These are phyloP conservation scores for Fusarium udum DNA, from an alignment of 2,329 filamentous ascomycete species.

Conservation along the genomic window DNA sequence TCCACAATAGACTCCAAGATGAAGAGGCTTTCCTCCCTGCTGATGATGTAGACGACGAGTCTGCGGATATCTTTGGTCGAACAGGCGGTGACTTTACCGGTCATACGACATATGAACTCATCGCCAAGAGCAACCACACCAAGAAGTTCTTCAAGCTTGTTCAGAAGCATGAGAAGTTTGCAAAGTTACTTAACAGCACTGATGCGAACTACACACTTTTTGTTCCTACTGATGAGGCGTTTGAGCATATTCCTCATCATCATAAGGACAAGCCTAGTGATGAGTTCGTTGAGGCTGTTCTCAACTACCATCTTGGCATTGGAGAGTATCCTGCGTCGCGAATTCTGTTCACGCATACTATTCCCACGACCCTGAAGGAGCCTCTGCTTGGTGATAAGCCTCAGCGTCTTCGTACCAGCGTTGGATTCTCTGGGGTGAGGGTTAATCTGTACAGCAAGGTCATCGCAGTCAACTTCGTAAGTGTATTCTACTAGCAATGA, in stretches of 20 bases:
- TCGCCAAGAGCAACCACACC: conserved; percentile 79
- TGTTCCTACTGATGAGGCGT: conserved; percentile 79
- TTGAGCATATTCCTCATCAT: conserved; percentile 65
- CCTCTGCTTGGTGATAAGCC: conserved; percentile 68
- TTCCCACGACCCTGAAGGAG: conserved; percentile 73
- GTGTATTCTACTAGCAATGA: conserved; percentile 32
- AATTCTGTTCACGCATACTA: conserved; percentile 76
- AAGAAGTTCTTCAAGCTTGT: conserved; percentile 81
- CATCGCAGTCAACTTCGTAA: conserved; percentile 74
- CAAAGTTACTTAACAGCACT: conserved; percentile 78
- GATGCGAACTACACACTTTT: conserved; percentile 81
- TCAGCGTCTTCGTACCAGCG: conserved; percentile 77
- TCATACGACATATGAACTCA: conserved; percentile 81
- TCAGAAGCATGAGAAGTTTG: conserved; percentile 75
- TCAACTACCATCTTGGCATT: conserved; percentile 79
- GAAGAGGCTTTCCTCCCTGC: conserved; percentile 1
- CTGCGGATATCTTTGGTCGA: neutral
- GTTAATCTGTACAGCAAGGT: conserved; percentile 83
- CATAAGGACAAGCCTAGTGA: conserved; percentile 70
- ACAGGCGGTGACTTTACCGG: conserved; percentile 59
- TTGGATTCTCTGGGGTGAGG: conserved; percentile 69
- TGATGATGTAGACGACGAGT: neutral
- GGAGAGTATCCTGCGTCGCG: conserved; percentile 72
- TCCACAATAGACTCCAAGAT: conserved; percentile 20
- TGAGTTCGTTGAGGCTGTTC: conserved; percentile 72